Conservation (phyloP, 2,329 filamentous ascomycete species). For the Aureobasidium sp. region DNA sequence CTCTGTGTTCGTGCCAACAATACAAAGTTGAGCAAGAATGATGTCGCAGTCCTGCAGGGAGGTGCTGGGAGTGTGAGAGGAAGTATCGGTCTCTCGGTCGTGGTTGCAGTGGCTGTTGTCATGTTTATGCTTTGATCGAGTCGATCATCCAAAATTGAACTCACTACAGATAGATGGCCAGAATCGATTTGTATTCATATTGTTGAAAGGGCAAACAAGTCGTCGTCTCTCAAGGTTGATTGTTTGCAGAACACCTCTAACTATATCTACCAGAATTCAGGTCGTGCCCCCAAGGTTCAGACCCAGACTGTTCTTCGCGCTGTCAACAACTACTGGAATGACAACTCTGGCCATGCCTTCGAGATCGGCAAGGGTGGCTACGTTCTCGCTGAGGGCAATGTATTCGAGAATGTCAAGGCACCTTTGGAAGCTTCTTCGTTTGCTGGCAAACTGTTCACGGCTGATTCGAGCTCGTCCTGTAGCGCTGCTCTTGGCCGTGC, state of each 20-base stretch:
- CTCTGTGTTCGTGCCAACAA: constrained; percentile 6
- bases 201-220: too few relatives aligned
- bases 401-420: constrained; percentile 54
- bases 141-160: too few relatives aligned
- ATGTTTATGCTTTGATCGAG: background rate
- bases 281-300: constrained; percentile 60
- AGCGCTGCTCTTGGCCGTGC: constrained; percentile 50
- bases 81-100: background rate
- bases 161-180: too few relatives aligned
- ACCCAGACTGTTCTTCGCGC: constrained; percentile 63
- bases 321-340: constrained; percentile 66
- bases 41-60: background rate
- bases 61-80: background rate
- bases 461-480: constrained; percentile 46
- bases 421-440: constrained; percentile 40
- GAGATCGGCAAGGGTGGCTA: constrained; percentile 44
- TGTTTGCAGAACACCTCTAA: too few relatives aligned
- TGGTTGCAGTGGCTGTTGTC: background rate
- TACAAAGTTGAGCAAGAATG: background rate
- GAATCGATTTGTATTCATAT: too few relatives aligned
- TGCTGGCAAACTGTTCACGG: constrained; percentile 44
- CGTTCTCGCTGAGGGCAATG: constrained; percentile 63
- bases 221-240: too few relatives aligned
- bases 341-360: constrained; percentile 60
- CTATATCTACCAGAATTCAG: constrained; percentile 65